Evolutionary conservation across 2,329 filamentous ascomycete genomes (phyloP).

Genomic region (Fusarium caatingaense): DNA sequence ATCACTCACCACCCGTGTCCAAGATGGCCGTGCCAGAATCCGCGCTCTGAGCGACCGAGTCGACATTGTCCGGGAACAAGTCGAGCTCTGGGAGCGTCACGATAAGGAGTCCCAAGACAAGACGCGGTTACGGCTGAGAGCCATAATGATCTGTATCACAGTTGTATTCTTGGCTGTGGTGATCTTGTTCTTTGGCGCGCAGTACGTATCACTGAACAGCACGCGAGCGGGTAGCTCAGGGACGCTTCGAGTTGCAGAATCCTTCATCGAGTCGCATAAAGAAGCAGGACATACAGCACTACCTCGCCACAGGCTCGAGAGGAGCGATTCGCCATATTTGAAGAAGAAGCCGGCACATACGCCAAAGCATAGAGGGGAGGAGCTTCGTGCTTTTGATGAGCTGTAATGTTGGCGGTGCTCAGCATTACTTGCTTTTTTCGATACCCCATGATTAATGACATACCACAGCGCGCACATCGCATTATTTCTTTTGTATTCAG

Average conservation of each 20-base stretch:
- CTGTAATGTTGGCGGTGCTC: constrained; percentile 48
- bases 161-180: constrained; percentile 61
- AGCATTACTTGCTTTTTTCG: constrained; percentile 11
- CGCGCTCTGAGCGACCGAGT: constrained; percentile 71
- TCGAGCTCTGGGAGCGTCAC: constrained; percentile 74
- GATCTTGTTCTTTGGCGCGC: constrained; percentile 53
- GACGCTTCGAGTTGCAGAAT: constrained; percentile 36
- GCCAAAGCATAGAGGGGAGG: constrained; percentile 49
- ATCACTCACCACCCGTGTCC: constrained; percentile 70
- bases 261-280: constrained; percentile 40
- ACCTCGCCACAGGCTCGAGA: constrained; percentile 35
- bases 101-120: constrained; percentile 76
- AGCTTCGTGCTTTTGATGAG: constrained; percentile 60
- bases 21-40: constrained; percentile 68
- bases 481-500: neutral
- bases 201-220: constrained; percentile 36
- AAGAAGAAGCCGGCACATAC: constrained; percentile 42
- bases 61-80: constrained; percentile 69
- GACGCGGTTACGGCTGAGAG: constrained; percentile 70
- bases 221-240: constrained; percentile 9
- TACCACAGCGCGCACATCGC: constrained; percentile 19
- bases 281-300: constrained; percentile 38
- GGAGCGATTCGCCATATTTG: constrained; percentile 41
- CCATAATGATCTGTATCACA: constrained; percentile 71
- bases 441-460: constrained; percentile 36